phyloP scores from a whole-genome alignment of 306 rosid genomes.

The Mimosa bimucronata region DNA sequence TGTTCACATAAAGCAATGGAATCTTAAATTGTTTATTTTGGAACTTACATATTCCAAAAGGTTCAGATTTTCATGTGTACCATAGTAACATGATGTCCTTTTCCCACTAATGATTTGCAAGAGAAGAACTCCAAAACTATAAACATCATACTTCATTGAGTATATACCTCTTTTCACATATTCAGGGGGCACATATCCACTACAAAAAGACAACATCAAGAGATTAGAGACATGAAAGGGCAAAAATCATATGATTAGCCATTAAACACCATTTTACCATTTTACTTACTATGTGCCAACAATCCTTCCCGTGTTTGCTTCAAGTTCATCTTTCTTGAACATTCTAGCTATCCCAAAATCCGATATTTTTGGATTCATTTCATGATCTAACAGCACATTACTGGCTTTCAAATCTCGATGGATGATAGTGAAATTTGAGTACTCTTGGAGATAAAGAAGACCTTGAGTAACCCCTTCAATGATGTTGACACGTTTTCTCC shows the following conservation, averaged over 20 bases:
- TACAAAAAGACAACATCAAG: constrained; percentile 27
- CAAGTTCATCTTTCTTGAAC: constrained; percentile 56
- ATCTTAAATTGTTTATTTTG: not conserved
- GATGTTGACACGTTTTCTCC: constrained; percentile 56
- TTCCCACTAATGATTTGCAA: constrained; percentile 75
- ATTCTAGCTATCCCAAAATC: constrained; percentile 41
- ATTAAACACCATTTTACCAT: not conserved
- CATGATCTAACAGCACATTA: constrained; percentile 56
- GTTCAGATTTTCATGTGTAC: constrained; percentile 45
- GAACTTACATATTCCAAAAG: constrained; percentile 63
- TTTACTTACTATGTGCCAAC: constrained; percentile 68
- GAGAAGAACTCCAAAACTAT: constrained; percentile 54
- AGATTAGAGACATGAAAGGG: constrained; percentile 27
- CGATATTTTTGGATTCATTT: constrained; percentile 16
- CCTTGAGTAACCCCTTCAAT: constrained; percentile 76
- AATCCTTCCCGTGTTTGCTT: constrained; percentile 65
- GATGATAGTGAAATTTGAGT: constrained; percentile 71
- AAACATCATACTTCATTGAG: constrained; percentile 55
- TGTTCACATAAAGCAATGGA: not conserved
- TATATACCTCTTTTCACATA: constrained; percentile 61
- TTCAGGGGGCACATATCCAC: constrained; percentile 71
- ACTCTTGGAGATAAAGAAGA: constrained; percentile 76
- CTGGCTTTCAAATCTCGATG: constrained; percentile 37
- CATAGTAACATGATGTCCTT: constrained; percentile 51
- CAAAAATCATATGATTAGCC: not conserved